A percentile compares a stretch with the other conserved stretches of the same genome.
Evolutionary conservation across 305 asterid genomes (phyloP).

Genomic region (Fraxinus floribunda): DNA sequence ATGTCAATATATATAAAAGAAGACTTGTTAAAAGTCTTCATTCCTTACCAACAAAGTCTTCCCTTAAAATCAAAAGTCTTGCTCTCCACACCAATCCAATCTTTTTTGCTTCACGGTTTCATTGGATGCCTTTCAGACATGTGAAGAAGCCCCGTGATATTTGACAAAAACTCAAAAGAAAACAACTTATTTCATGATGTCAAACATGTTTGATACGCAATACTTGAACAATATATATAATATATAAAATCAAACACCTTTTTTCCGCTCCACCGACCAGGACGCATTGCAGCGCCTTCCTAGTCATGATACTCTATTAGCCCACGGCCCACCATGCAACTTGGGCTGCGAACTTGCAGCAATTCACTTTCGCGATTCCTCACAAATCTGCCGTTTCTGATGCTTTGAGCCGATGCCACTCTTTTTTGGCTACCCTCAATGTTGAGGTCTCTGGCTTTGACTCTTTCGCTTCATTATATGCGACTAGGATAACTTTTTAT

Average conservation of each 20-base stretch:
- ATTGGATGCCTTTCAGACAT: not conserved
- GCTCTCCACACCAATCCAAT: not conserved
- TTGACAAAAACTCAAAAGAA: not conserved
- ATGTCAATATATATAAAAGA: not conserved
- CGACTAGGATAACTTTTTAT: too few species aligned
- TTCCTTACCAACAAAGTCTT: not conserved
- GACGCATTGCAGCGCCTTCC: not conserved
- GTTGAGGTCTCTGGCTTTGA: not conserved
- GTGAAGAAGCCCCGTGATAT: not conserved
- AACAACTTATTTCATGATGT: too few species aligned
- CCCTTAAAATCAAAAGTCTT: not conserved
- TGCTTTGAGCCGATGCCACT: not conserved
- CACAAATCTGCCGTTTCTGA: not conserved
- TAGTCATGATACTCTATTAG: not conserved
- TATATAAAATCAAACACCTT: too few species aligned
- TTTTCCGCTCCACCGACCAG: not conserved
- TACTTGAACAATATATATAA: not conserved
- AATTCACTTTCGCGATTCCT: not conserved
- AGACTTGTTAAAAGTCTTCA: not conserved
- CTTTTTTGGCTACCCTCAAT: not conserved
- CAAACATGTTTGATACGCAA: not conserved
- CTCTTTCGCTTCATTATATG: not conserved
- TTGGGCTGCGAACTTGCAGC: not conserved
- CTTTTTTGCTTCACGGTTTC: not conserved
- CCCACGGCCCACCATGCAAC: not conserved